Evolutionary conservation across 129 eudicot species (phyloP), one percentile per base, ranked within the genome.

Genomic region (Lactuca sativa): DNA sequence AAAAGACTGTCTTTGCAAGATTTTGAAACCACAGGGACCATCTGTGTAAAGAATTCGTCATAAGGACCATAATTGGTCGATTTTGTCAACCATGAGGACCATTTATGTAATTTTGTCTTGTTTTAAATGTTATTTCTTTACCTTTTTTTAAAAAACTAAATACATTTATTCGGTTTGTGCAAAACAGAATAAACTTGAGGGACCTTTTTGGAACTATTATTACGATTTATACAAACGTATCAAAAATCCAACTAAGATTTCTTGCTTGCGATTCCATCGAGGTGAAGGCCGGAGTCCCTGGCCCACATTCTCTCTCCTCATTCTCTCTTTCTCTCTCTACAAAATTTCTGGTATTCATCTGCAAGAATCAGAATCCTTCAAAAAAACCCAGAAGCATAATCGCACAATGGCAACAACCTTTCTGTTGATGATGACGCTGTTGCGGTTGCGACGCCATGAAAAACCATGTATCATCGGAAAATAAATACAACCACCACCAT

Each of bases 221-320:
- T 16, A 32, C 18, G 37, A 25, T 40, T 13, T 17, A 54, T 44
- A n/a, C 56, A 8, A 13, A 6, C 47, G 13, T 21, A 55, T 25
- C 9, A 59, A 51, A 57, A 62, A 72, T 61, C 69, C 76, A 72
- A 72, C 52, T 72, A 49, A 60, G 77, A 72, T 72, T 52, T 72
- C 13, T 72, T 72, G 69, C 68, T 72, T 72, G 54, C 77, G 77
- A 72, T 72, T 72, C 77, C 52, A 72, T 61, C 77, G 77, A 72
- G 69, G 77, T 34, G 53, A 60, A 72, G 58, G 61, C 61, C 68
- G 60, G 59, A 60, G 40, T 51, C 68, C 25, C 38, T 48, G 69
- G 69, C 76, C 76, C 77, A 72, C 77, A 8, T 36, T 25, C 12
- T 32, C 58, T 66, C 59, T 56, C 56, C 15, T 43, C 30, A 25